A percentile compares a stretch with the other conserved stretches of the same genome.
Conservation (phyloP, 2,329 filamentous ascomycete genomes). For the Hortaea sp. region DNA sequence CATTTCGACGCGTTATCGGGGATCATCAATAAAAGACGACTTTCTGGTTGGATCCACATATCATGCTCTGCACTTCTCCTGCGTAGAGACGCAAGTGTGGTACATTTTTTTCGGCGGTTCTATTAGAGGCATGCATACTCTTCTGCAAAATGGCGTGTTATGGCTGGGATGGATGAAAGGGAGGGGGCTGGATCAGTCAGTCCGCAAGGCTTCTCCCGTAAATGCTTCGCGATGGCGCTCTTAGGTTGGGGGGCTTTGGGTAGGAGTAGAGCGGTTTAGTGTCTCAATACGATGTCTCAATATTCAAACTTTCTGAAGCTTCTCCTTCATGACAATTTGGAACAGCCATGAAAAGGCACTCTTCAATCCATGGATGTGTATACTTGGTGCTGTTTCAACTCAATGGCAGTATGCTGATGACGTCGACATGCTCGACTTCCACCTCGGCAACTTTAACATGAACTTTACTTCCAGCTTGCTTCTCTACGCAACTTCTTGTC, state of each 20-base stretch:
- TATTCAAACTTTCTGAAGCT: too few species aligned
- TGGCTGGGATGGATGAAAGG: neutral
- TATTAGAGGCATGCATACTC: neutral
- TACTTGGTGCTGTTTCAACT: too few species aligned
- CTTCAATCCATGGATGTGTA: too few species aligned
- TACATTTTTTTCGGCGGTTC: neutral
- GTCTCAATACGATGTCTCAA: neutral
- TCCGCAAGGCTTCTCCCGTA: neutral
- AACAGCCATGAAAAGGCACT: too few species aligned
- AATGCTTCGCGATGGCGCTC: constrained; percentile 2
- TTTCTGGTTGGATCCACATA: too few species aligned
- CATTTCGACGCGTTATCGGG: too few species aligned
- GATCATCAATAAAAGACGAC: too few species aligned
- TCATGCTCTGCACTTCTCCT: too few species aligned
- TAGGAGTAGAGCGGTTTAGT: constrained; percentile 1
- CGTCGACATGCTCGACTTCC: neutral
- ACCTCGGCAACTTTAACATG: neutral
- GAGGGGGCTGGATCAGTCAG: neutral
- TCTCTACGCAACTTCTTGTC: neutral
- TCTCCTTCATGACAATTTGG: too few species aligned
- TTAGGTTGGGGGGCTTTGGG: neutral
- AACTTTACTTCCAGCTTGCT: neutral
- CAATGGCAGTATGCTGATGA: too few species aligned
- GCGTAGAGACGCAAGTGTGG: neutral
- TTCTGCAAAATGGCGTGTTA: too few species aligned